Evolutionary conservation across 1,284 basidiomycete genomes (phyloP).

Genomic region (Caloboletus firmus): DNA sequence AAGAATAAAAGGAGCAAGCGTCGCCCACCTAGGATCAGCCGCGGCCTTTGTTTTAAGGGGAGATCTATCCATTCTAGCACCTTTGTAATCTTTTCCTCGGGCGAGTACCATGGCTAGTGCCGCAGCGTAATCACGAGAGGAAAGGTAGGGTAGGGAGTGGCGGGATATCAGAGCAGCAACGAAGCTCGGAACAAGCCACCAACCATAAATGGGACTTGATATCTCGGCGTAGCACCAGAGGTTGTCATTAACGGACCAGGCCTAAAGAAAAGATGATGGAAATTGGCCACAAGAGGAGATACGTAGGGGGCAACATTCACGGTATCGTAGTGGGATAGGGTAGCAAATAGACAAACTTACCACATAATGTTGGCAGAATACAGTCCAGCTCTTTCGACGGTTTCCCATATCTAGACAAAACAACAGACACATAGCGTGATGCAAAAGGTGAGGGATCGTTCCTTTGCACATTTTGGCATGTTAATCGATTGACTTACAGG

Average conservation of each 20-base stretch:
- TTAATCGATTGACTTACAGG: constrained; percentile 52
- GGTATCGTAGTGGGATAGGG: background rate
- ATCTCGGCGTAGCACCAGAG: constrained; percentile 63
- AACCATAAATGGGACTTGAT: constrained; percentile 75
- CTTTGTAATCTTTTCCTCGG: constrained; percentile 61
- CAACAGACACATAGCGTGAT: background rate
- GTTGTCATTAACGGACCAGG: constrained; percentile 73
- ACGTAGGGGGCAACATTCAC: too few relatives aligned
- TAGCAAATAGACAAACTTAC: constrained; percentile 43
- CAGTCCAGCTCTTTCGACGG: constrained; percentile 67
- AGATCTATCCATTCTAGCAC: constrained; percentile 76
- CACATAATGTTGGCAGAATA: constrained; percentile 85
- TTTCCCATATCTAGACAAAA: constrained; percentile 77
- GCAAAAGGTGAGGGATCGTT: background rate
- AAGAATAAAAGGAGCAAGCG: background rate
- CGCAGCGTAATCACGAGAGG: background rate
- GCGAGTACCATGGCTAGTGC: constrained; percentile 3
- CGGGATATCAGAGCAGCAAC: background rate
- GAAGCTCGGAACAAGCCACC: constrained; percentile 14
- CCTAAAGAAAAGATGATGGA: constrained; percentile 43
- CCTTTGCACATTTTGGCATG: background rate
- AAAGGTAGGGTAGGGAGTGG: background rate
- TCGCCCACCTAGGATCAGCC: constrained; percentile 68
- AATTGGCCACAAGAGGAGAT: background rate
- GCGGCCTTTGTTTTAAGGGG: constrained; percentile 58